A percentile compares a stretch with the other conserved stretches of the same genome.
Evolutionary conservation across 495 filamentous ascomycete species (phyloP).

Genomic region (Cenococcum geophilum): DNA sequence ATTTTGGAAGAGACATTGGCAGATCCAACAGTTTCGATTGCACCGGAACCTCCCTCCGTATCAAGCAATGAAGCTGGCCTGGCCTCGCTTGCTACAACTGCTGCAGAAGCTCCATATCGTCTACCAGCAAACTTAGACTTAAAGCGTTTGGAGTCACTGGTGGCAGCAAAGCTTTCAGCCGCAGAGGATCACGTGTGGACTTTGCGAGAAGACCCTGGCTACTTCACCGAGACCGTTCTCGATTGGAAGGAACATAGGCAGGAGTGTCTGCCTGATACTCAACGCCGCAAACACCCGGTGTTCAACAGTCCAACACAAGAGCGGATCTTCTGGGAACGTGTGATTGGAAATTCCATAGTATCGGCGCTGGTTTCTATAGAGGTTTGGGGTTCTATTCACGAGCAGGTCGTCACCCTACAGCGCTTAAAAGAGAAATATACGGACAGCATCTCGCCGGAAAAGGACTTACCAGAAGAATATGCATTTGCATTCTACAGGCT

Average conservation of each 20-base stretch:
- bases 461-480: constrained; percentile 40
- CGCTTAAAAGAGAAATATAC: constrained; percentile 34
- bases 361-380: constrained; percentile 30
- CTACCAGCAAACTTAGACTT: constrained; percentile 42
- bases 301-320: constrained; percentile 19
- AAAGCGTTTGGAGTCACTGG: constrained; percentile 36
- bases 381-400: constrained; percentile 31
- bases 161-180: constrained; percentile 37
- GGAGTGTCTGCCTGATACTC: constrained; percentile 36
- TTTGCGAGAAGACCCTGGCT: constrained; percentile 52
- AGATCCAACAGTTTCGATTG: constrained; percentile 24
- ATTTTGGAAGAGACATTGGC: constrained; percentile 27
- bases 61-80: constrained; percentile 19
- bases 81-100: constrained; percentile 35
- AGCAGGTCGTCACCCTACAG: constrained; percentile 33
- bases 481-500: constrained; percentile 37
- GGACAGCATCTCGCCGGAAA: constrained; percentile 27
- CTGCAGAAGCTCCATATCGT: constrained; percentile 46
- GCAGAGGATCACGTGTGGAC: constrained; percentile 49
- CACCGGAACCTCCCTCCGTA: constrained; percentile 29
- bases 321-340: constrained; percentile 36
- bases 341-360: constrained; percentile 32
- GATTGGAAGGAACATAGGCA: constrained; percentile 42
- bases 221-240: constrained; percentile 41
- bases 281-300: constrained; percentile 33